Percentiles rank a stretch among this genome's conserved stretches.
Evolutionary conservation across 441 rosid species (phyloP).

Genomic region (California macrophylla): DNA sequence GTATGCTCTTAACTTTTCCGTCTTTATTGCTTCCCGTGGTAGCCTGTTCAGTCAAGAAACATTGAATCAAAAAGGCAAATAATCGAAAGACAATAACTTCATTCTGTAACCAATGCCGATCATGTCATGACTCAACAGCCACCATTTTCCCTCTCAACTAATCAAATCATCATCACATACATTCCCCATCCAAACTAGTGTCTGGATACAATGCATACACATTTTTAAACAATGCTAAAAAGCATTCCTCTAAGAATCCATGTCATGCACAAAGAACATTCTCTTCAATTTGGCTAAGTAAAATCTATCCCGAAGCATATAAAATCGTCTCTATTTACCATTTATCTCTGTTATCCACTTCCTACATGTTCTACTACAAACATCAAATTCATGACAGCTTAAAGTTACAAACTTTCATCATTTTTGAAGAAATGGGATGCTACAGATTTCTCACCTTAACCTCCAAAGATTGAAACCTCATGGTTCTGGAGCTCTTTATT

Average conservation of each 20-base stretch:
- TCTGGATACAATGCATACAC: neutral
- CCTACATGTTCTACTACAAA: neutral
- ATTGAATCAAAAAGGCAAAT: slow-evolving; percentile 9
- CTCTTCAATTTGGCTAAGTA: neutral
- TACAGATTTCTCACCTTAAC: slow-evolving; percentile 41
- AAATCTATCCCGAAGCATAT: neutral
- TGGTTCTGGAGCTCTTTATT: slow-evolving; percentile 31
- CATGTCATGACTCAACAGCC: neutral
- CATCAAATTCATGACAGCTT: neutral
- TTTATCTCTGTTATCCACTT: neutral
- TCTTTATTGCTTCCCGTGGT: slow-evolving; percentile 23
- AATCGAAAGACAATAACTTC: neutral
- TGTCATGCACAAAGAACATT: neutral
- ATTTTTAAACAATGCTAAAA: neutral
- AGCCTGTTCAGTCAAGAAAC: slow-evolving; percentile 39
- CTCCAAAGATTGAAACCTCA: slow-evolving; percentile 44
- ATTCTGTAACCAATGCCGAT: neutral
- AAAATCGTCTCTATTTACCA: neutral
- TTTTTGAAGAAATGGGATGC: neutral
- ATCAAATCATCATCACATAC: neutral
- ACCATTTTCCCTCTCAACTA: too few species aligned
- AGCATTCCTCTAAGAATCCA: neutral
- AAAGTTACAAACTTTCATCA: neutral
- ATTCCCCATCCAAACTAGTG: neutral
- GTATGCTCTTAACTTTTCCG: slow-evolving; percentile 50